Percentiles rank a stretch among this genome's conserved stretches.
These are phyloP conservation scores for Artomyces pyxidatus DNA, from an alignment of 768 basidiomycete genomes.

Conservation along the genomic window DNA sequence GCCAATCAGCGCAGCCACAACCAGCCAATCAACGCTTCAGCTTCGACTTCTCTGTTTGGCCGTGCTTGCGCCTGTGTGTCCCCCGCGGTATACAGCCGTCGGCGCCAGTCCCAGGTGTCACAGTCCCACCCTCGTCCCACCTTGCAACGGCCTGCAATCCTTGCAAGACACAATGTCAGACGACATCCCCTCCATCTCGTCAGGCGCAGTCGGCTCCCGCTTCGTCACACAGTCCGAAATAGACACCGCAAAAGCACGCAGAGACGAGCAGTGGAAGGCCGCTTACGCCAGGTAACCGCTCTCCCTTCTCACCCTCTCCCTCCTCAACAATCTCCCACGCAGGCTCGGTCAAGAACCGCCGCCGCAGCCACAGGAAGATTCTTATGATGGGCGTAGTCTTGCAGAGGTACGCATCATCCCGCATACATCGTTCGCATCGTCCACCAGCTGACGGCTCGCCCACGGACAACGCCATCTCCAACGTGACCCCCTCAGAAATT, in stretches of 20 bases:
- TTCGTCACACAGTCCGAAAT: conserved; percentile 78
- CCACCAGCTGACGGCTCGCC: conserved; percentile 1
- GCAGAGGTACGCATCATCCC: conserved; percentile 60
- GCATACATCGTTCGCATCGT: conserved; percentile 9
- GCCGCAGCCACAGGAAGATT: conserved; percentile 64
- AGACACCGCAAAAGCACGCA: conserved; percentile 58
- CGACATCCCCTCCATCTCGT: conserved; percentile 59
- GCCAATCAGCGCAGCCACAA: no score
- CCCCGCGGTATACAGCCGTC: no score
- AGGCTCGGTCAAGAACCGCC: conserved; percentile 85
- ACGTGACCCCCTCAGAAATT: conserved; percentile 55
- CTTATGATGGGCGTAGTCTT: conserved; percentile 76
- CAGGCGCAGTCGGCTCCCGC: conserved; percentile 70
- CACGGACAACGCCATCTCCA: background rate
- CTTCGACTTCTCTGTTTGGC: no score
- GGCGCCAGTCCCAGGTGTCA: no score
- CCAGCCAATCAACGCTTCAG: no score
- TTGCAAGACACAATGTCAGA: no score
- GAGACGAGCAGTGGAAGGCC: conserved; percentile 85
- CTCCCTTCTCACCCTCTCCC: conserved; percentile 4
- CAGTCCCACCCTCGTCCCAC: no score
- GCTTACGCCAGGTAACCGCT: conserved; percentile 72
- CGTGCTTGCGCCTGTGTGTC: no score
- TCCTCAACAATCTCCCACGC: conserved; percentile 4
- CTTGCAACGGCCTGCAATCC: no score